Base-by-base conservation (phyloP, 202 grass and related monocot genomes). In the Panicum virgatum region DNA sequence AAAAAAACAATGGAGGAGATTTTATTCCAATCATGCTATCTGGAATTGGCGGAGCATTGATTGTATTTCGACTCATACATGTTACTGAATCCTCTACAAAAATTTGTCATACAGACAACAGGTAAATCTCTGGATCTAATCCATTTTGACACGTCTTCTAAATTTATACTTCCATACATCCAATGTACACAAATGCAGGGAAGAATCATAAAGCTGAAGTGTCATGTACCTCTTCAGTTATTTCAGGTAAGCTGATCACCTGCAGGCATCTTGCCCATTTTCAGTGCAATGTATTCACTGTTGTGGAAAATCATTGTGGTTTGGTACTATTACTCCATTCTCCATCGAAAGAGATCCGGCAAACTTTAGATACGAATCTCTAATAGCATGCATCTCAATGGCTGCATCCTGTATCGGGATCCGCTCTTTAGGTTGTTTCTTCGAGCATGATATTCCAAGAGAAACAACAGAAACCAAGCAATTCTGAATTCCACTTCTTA, bases 381-480 rank as follows among this genome's bases (percentile, higher is more conserved):
- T 86, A 26, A 86, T 48, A 14, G 39, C 36, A 20, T 76, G 84
- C 40, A 86, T 75, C 54, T 84, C 25, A 3, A 11, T 27, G 15
- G 72, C 52, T 61, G 51, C 69, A 71, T 85, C 70, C 10, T 38
- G 14, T 53, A 82, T 81, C 6, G 8, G 18, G 7, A 54, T 77
- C 48, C 77, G 67, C 12, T 76, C 69, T 14, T 19, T 75, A 56
- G 82, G 77, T 23, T 79, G 63, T 43, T 76, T 52, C 69, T 76
- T 77, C 5, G 82, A 81, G 77, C 82, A 89, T 6, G 73, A 51
- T 14, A 77, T 36, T 27, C 69, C 75, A 44, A 85, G 18, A 27
- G 50, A 25, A 23, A 76, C 62, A 27, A 66, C 25, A 42, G 57
- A 75, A 61, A 22, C 3, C 12, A 81, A 80, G 22, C 59, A 66